These are phyloP conservation scores for Yueomyces sp. DNA, from an alignment of 805 yeast species.

Conservation along the genomic window DNA sequence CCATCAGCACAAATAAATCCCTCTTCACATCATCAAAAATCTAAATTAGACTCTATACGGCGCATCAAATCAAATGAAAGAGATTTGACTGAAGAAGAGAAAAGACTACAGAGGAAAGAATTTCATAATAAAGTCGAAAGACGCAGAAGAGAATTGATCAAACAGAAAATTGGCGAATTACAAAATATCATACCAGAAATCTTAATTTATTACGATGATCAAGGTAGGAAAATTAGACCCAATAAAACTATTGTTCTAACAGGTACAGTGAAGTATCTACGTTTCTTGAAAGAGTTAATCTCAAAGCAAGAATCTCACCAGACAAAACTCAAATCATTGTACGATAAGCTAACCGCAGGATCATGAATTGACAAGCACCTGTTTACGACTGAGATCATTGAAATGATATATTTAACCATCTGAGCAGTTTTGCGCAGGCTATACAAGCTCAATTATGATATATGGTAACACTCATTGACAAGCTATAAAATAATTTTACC, in stretches of 20 bases:
- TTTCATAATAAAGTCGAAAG: constrained; percentile 92
- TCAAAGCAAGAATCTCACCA: constrained; percentile 32
- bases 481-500: no score
- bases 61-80: neutral
- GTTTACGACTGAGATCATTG: no score
- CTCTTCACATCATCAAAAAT: no score
- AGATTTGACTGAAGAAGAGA: constrained; percentile 44
- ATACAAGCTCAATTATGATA: no score
- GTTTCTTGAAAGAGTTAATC: constrained; percentile 48
- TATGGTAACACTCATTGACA: no score
- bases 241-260: constrained; percentile 69
- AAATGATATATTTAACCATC: no score
- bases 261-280: constrained; percentile 70
- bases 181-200: constrained; percentile 74
- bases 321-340: no score
- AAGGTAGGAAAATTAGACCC: constrained; percentile 53
- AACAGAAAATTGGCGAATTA: constrained; percentile 75
- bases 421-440: no score
- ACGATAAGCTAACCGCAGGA: no score
- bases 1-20: no score
- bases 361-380: no score
- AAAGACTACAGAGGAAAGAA: constrained; percentile 65
- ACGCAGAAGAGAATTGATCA: constrained; percentile 79
- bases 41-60: no score
- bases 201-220: constrained; percentile 32